Percentiles rank a stretch among this genome's conserved stretches.
Conservation (phyloP, 2,329 filamentous ascomycete genomes). For the Ophiognomonia clavigignenti-juglandacearum region DNA sequence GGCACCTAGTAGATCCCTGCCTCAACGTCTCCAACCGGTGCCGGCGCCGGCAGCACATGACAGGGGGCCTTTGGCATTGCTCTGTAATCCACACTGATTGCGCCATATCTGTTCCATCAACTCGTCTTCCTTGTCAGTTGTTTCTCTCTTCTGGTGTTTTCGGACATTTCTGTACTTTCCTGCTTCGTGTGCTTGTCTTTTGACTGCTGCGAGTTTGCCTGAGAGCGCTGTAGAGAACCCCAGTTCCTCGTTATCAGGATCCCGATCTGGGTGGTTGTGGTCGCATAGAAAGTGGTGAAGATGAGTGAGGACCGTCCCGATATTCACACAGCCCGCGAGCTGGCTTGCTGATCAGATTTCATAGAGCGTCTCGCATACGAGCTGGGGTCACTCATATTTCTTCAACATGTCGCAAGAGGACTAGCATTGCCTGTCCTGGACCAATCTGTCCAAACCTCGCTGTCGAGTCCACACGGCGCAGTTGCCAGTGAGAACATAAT, state of each 20-base stretch:
- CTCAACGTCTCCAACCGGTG: not conserved
- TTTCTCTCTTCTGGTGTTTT: not conserved
- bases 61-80: no score
- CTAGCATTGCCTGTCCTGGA: conserved; percentile 3
- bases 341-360: not conserved
- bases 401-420: conserved; percentile 3
- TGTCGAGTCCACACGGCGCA: conserved; percentile 43
- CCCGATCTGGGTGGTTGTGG: not conserved
- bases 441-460: conserved; percentile 1
- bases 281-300: not conserved
- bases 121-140: not conserved
- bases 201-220: no score
- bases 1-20: no score
- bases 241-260: not conserved
- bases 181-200: no score
- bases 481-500: conserved; percentile 66
- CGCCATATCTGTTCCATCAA: not conserved
- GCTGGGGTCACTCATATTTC: not conserved
- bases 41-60: no score
- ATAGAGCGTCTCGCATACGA: conserved; percentile 1
- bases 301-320: conserved; percentile 9
- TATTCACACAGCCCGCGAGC: not conserved
- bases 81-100: not conserved
- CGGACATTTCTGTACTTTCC: no score
- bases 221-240: no score